Percentiles rank a stretch among this genome's conserved stretches.
These are phyloP conservation scores for Lipomyces starkeyi DNA, from an alignment of 805 yeast species.

Conservation along the genomic window DNA sequence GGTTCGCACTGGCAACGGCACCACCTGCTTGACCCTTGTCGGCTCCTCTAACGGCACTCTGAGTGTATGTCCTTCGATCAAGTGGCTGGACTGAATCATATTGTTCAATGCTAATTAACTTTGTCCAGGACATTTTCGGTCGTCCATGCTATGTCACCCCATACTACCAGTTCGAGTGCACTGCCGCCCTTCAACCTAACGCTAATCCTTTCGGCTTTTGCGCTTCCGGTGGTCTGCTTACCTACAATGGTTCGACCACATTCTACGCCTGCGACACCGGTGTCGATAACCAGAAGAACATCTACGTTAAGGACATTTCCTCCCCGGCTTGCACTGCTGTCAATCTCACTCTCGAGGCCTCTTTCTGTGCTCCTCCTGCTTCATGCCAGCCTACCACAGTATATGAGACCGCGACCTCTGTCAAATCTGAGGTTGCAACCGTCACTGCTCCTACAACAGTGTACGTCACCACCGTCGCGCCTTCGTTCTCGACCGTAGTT, in stretches of 20 bases:
- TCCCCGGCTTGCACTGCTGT: constrained; percentile 32
- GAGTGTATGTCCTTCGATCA: constrained; percentile 15
- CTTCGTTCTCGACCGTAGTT: constrained; percentile 10
- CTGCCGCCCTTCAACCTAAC: constrained; percentile 35
- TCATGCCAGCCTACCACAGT: constrained; percentile 29
- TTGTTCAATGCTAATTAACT: neutral
- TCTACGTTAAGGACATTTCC: constrained; percentile 34
- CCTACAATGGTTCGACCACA: constrained; percentile 34
- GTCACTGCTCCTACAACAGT: constrained; percentile 17
- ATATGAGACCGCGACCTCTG: constrained; percentile 8
- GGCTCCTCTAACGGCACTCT: constrained; percentile 32
- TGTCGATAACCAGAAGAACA: constrained; percentile 31
- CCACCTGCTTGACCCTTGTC: constrained; percentile 30
- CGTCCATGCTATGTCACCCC: constrained; percentile 39
- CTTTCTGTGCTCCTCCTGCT: constrained; percentile 25
- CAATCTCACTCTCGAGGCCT: constrained; percentile 22
- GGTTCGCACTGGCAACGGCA: constrained; percentile 34
- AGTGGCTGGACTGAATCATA: too few species aligned
- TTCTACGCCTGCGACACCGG: constrained; percentile 39
- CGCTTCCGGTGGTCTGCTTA: constrained; percentile 22
- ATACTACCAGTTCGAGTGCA: constrained; percentile 37
- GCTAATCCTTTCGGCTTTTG: constrained; percentile 38
- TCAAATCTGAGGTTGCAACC: constrained; percentile 1
- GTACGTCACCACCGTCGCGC: neutral
- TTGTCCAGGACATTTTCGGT: constrained; percentile 29